Percentiles rank a stretch among this genome's conserved stretches.
Evolutionary conservation across 352 stramenopile genomes (phyloP).

Genomic region (Pythium rhizo-oryzae): DNA sequence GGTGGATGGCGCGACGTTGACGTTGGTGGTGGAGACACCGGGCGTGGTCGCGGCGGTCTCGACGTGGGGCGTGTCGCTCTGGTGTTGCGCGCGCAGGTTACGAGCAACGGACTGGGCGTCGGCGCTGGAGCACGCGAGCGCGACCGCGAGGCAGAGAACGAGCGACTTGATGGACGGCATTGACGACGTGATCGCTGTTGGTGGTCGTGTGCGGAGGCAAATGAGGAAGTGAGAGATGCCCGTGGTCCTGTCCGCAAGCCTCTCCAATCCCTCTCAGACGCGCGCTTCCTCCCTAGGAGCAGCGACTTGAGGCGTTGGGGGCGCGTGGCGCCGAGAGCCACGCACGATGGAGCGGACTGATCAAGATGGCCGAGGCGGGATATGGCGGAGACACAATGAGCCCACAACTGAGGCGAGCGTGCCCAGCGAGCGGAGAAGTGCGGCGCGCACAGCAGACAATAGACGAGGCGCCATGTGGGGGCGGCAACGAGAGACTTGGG

Average conservation of each 20-base stretch:
- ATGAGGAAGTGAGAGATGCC: background rate
- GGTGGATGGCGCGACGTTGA: slow-evolving; percentile 3
- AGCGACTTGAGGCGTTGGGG: background rate
- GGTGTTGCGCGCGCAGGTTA: slow-evolving; percentile 12
- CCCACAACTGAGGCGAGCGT: too few species aligned
- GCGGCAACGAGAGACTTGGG: too few species aligned
- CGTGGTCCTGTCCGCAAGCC: background rate
- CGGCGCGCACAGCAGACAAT: too few species aligned
- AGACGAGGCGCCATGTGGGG: too few species aligned
- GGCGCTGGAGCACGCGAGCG: background rate
- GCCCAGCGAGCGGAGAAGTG: too few species aligned
- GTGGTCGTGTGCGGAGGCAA: background rate
- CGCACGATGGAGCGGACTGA: background rate
- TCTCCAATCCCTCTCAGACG: too few species aligned
- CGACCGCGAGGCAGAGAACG: background rate
- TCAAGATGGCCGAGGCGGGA: background rate
- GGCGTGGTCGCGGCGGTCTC: slow-evolving; percentile 3
- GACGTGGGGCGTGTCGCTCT: slow-evolving; percentile 5
- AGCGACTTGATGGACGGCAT: slow-evolving; percentile 17
- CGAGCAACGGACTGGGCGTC: background rate
- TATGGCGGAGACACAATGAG: too few species aligned
- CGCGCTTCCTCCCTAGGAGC: background rate
- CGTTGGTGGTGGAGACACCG: background rate
- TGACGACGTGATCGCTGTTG: background rate
- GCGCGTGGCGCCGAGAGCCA: background rate